Base-by-base conservation (phyloP, 345 rosid species). In the Pugionium dolabratum region DNA sequence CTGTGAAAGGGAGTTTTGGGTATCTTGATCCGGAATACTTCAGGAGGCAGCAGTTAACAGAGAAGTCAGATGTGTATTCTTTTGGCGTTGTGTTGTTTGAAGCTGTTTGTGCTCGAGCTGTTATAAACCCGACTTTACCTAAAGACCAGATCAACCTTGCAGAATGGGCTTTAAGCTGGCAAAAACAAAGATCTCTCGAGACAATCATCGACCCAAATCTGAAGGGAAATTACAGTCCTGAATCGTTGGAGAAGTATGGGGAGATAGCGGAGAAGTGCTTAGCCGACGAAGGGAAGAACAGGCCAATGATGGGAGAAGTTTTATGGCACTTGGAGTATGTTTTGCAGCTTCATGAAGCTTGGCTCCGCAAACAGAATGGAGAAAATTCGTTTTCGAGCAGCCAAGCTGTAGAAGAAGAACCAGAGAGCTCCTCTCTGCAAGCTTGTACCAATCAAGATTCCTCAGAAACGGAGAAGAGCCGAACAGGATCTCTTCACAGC, bases 231-330 rank as follows among this genome's bases (percentile, higher is more conserved):
- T 81, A 80, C 27, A 79, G 85, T 55, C 82, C 81, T 0, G 88
- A 86, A 25, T 87, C 97, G 0, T 18, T 92, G 86, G 80, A 83
- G 62, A 89, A 89, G 84, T 89, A 79, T 35, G 93, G 91, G 30
- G 93, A 89, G 86, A 89, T 89, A 73, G 95, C 91, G 2, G 98
- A 86, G 78, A 92, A 92, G 67, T 92, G 97, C 48, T 86, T 92
- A 9, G 87, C 80, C 0, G 95, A 89, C 4, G 95, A 87, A 58
- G 95, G 98, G 48, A 92, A 68, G 88, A 79, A 74, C 70, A 88
- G 91, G 61, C 98, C 98, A 0, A 82, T 85, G 34, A 87, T 92
- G 97, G 98, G 97, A 37, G 97, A 92, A 57, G 89, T 86, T 30
- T 7, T 92, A 27, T 92, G 98, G 97, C 88, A 88, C 41, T 78